Percentiles rank a stretch among this genome's conserved stretches.
Conservation (phyloP, 345 rosid species). For the Physaria fendleri region DNA sequence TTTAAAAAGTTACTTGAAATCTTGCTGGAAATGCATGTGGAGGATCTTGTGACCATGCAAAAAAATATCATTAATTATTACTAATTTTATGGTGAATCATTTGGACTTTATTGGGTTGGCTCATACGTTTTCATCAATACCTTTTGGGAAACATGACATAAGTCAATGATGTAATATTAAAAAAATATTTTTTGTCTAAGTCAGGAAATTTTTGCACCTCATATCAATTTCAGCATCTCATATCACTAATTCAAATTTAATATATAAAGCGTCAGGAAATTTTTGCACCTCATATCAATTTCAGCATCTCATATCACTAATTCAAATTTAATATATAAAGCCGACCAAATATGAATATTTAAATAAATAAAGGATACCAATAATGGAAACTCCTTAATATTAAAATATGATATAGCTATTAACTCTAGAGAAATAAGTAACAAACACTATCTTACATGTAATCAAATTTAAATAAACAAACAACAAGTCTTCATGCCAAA, state of each 20-base stretch:
- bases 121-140: constrained; percentile 24
- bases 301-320: not conserved
- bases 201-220: constrained; percentile 26
- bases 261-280: constrained; percentile 27
- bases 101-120: constrained; percentile 20
- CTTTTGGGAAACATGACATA: constrained; percentile 32
- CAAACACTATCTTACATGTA: constrained; percentile 19
- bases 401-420: constrained; percentile 3
- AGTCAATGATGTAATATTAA: constrained; percentile 23
- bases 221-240: not conserved
- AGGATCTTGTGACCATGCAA: constrained; percentile 10
- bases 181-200: constrained; percentile 19
- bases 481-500: not conserved
- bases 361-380: constrained; percentile 21
- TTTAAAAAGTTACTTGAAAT: not conserved
- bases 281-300: constrained; percentile 18
- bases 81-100: constrained; percentile 22
- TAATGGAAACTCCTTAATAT: constrained; percentile 19
- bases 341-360: constrained; percentile 16
- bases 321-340: constrained; percentile 15
- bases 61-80: not conserved
- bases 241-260: constrained; percentile 9
- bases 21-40: constrained; percentile 26
- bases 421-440: not conserved
- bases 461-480: not conserved